Evolutionary conservation across 768 basidiomycete species (phyloP).

Genomic region (Pholiota microspora): DNA sequence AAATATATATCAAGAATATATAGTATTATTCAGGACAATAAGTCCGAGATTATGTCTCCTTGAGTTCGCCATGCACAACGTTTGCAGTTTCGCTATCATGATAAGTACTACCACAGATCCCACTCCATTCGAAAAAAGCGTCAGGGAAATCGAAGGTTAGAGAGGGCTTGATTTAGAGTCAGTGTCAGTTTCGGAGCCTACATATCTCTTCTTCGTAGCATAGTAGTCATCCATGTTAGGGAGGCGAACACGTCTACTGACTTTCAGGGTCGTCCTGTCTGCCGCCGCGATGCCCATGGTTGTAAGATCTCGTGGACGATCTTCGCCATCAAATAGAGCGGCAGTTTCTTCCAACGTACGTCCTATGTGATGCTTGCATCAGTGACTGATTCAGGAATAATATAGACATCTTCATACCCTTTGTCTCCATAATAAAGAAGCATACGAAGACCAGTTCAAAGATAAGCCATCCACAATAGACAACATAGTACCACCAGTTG

Average conservation of each 20-base stretch:
- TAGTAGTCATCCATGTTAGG: too few relatives aligned
- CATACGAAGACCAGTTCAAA: slow-evolving; percentile 58
- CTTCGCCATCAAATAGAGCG: slow-evolving; percentile 64
- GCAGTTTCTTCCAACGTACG: slow-evolving; percentile 74
- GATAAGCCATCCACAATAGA: slow-evolving; percentile 60
- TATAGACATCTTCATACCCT: slow-evolving; percentile 37
- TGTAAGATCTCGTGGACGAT: slow-evolving; percentile 38
- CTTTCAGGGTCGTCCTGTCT: slow-evolving; percentile 26
- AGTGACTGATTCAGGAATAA: neutral
- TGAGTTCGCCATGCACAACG: too few relatives aligned
- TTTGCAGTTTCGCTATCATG: too few relatives aligned
- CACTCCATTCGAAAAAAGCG: too few relatives aligned
- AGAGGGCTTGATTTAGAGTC: too few relatives aligned
- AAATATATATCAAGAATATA: too few relatives aligned
- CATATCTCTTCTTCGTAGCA: too few relatives aligned
- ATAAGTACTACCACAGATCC: too few relatives aligned
- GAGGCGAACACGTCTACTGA: slow-evolving; percentile 18
- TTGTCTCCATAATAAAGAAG: slow-evolving; percentile 58
- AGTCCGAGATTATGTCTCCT: too few relatives aligned
- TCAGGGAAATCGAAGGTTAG: too few relatives aligned
- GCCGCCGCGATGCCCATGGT: slow-evolving; percentile 49
- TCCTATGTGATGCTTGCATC: slow-evolving; percentile 25
- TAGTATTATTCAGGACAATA: too few relatives aligned
- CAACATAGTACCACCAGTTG: slow-evolving; percentile 59
- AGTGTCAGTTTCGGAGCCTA: too few relatives aligned